A percentile compares a stretch with the other conserved stretches of the same genome.
Evolutionary conservation across 2,329 filamentous ascomycete species (phyloP).

Genomic region (Aspergillus pseudonomiae): DNA sequence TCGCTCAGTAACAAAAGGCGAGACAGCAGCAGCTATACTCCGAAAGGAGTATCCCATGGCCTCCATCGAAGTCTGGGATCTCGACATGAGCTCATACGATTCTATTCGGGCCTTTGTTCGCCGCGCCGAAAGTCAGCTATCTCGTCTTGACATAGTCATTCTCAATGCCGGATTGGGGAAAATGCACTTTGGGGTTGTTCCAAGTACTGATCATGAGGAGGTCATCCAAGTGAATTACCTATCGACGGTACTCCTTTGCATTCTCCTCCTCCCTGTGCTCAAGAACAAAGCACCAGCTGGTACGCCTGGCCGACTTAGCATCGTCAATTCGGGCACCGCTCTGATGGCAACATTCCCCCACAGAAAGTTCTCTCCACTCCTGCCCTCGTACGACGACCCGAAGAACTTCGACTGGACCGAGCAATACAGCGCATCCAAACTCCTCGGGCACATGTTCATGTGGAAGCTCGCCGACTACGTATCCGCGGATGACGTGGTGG

Average conservation of each 20-base stretch:
- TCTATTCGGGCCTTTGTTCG: slow-evolving; percentile 49
- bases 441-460: slow-evolving; percentile 10
- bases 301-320: not conserved
- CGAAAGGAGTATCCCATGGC: slow-evolving; percentile 23
- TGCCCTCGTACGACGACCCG: not conserved
- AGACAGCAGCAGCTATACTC: slow-evolving; percentile 28
- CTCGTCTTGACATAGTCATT: slow-evolving; percentile 49
- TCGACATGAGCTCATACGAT: slow-evolving; percentile 54
- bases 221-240: slow-evolving; percentile 46
- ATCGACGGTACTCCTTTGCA: slow-evolving; percentile 26
- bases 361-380: not conserved
- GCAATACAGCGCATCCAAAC: not conserved
- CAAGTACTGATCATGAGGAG: slow-evolving; percentile 17
- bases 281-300: slow-evolving; percentile 14
- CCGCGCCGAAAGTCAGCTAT: slow-evolving; percentile 35
- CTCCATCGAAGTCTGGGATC: slow-evolving; percentile 51
- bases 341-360: not conserved
- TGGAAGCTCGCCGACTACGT: slow-evolving; percentile 22
- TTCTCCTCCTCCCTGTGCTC: slow-evolving; percentile 25
- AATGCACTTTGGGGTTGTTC: slow-evolving; percentile 19
- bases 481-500: slow-evolving; percentile 28
- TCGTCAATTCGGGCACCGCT: not conserved
- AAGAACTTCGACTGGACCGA: not conserved
- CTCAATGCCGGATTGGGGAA: slow-evolving; percentile 48
- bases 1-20: not conserved